phyloP scores from a whole-genome alignment of 177 flowering plant genomes.

The Tripterygium wilfordii region DNA sequence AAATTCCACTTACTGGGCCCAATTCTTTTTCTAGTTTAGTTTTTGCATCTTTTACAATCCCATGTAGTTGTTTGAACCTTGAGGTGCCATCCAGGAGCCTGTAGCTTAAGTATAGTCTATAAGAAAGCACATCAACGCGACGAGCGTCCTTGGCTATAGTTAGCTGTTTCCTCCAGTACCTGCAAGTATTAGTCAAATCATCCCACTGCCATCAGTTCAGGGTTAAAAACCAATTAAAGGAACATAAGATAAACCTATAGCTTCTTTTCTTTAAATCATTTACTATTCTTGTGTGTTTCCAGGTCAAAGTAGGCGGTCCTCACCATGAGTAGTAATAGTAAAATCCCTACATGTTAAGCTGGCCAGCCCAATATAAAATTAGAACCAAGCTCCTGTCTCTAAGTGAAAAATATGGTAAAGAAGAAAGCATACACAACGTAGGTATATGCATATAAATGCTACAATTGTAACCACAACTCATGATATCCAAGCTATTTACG shows the following conservation, averaged over 20 bases:
- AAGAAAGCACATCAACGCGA: conserved; percentile 81
- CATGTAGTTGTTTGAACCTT: conserved; percentile 69
- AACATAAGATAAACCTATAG: too few relatives aligned
- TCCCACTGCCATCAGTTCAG: background rate
- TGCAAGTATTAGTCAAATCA: conserved; percentile 23
- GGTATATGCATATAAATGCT: too few relatives aligned
- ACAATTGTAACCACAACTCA: too few relatives aligned
- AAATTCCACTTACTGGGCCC: conserved; percentile 75
- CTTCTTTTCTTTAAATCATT: too few relatives aligned
- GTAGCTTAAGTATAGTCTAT: conserved; percentile 79
- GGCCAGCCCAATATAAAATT: too few relatives aligned
- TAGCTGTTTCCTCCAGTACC: conserved; percentile 92
- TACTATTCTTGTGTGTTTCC: too few relatives aligned
- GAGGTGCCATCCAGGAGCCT: conserved; percentile 88
- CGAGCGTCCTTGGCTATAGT: conserved; percentile 86
- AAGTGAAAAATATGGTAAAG: too few relatives aligned
- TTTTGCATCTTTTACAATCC: conserved; percentile 64
- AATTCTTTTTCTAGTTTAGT: conserved; percentile 82
- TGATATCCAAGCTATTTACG: conserved; percentile 20
- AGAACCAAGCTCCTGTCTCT: too few relatives aligned
- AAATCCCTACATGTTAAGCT: too few relatives aligned
- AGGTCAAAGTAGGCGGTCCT: too few relatives aligned
- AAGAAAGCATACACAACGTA: too few relatives aligned
- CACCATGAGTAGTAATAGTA: too few relatives aligned
- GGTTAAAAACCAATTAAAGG: background rate